Conservation (phyloP, 1,139 yeast genomes). For the Nakaseomyces uthaithaninus region DNA sequence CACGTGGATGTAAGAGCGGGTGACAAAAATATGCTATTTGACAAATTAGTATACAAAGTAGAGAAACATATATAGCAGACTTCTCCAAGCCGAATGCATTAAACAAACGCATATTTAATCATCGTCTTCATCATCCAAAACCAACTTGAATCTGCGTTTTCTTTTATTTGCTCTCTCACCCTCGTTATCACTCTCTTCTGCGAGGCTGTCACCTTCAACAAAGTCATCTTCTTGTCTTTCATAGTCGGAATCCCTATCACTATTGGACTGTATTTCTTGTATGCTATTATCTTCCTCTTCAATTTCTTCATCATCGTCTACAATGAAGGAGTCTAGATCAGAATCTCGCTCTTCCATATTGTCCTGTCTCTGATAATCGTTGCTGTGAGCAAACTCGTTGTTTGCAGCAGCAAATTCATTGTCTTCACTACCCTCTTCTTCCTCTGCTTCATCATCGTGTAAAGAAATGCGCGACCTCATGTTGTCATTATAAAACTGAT, state of each 20-base stretch:
- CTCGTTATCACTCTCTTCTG: slow-evolving; percentile 11
- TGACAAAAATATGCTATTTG: too few species aligned
- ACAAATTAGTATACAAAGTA: too few species aligned
- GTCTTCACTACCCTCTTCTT: slow-evolving; percentile 11
- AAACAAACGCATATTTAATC: too few species aligned
- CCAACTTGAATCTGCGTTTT: slow-evolving; percentile 18
- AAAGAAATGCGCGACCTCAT: background rate
- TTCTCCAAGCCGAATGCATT: too few species aligned
- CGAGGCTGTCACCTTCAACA: slow-evolving; percentile 27
- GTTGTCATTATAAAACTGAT: slow-evolving; percentile 4
- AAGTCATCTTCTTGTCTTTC: slow-evolving; percentile 21
- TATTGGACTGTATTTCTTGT: background rate
- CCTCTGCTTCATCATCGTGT: slow-evolving; percentile 8
- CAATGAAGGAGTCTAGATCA: slow-evolving; percentile 23
- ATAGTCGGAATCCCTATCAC: slow-evolving; percentile 20
- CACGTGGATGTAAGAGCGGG: too few species aligned
- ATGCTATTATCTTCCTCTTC: slow-evolving; percentile 11
- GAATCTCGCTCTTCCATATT: slow-evolving; percentile 17
- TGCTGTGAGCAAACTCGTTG: background rate
- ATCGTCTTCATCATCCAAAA: slow-evolving; percentile 27
- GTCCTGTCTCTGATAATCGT: slow-evolving; percentile 6
- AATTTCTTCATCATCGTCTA: slow-evolving; percentile 17
- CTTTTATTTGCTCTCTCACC: slow-evolving; percentile 10
- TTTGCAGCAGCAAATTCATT: slow-evolving; percentile 10
- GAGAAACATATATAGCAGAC: too few species aligned